phyloP scores from a whole-genome alignment of 2,329 filamentous ascomycete genomes.

The Fusarium circinatum region DNA sequence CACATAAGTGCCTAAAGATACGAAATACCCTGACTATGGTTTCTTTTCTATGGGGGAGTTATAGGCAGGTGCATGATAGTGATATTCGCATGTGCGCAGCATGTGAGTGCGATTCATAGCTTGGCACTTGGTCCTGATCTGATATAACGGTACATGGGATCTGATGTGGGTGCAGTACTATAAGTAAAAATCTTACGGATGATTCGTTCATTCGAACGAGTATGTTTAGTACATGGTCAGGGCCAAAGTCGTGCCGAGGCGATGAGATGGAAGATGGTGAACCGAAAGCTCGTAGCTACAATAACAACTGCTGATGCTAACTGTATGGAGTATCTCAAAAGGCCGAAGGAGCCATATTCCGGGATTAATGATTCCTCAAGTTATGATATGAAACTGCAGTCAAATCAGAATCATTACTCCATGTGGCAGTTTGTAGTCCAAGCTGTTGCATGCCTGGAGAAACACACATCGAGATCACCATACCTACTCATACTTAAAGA shows the following conservation, averaged over 20 bases:
- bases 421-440: background rate
- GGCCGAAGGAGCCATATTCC: too few species aligned
- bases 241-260: background rate
- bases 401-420: background rate
- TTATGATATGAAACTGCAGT: background rate
- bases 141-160: background rate
- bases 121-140: too few species aligned
- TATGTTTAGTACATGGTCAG: background rate
- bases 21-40: background rate
- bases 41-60: background rate
- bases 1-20: slow-evolving; percentile 1
- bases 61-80: background rate
- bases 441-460: background rate
- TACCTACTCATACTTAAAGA: background rate
- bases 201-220: background rate
- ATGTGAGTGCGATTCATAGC: background rate
- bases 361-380: too few species aligned
- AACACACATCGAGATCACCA: background rate
- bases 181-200: background rate
- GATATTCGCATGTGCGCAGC: background rate
- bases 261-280: background rate
- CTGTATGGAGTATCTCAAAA: too few species aligned
- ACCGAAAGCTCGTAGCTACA: too few species aligned
- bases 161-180: background rate
- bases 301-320: background rate